Percentiles rank a stretch among this genome's conserved stretches.
phyloP scores from a whole-genome alignment of 352 stramenopile species.

The Phytophthora foliorum region DNA sequence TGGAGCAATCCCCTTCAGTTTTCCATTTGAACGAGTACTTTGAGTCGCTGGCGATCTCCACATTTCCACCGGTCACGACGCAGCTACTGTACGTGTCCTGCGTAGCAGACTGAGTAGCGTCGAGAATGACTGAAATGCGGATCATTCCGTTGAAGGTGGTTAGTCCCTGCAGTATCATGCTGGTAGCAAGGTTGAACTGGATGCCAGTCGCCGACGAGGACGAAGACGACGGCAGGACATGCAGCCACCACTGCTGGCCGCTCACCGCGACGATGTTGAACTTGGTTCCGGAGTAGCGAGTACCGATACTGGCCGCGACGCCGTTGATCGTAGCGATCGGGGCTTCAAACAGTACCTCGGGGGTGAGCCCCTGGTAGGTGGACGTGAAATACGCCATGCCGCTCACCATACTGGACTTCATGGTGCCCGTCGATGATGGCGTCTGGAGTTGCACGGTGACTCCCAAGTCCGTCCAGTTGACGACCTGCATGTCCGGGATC shows the following conservation, averaged over 20 bases:
- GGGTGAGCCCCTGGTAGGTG: conserved; percentile 64
- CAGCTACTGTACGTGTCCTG: conserved; percentile 78
- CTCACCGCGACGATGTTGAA: conserved; percentile 67
- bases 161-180: conserved; percentile 48
- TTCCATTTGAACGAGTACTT: conserved; percentile 73
- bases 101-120: conserved; percentile 48
- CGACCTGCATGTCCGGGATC: conserved; percentile 57
- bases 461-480: conserved; percentile 73
- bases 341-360: conserved; percentile 58
- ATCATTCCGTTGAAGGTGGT: conserved; percentile 54
- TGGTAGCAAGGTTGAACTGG: conserved; percentile 52
- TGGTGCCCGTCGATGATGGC: conserved; percentile 25
- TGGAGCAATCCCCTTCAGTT: conserved; percentile 60
- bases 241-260: conserved; percentile 68
- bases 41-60: conserved; percentile 53
- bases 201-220: conserved; percentile 30
- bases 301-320: conserved; percentile 31
- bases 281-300: conserved; percentile 43
- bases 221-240: conserved; percentile 41
- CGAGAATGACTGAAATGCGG: conserved; percentile 52
- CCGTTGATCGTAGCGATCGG: conserved; percentile 69
- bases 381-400: conserved; percentile 82
- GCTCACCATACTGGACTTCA: conserved; percentile 66
- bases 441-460: conserved; percentile 61
- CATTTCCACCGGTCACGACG: conserved; percentile 58